Evolutionary conservation across 352 stramenopile species (phyloP).

Genomic region (Globisporangium nagaii): DNA sequence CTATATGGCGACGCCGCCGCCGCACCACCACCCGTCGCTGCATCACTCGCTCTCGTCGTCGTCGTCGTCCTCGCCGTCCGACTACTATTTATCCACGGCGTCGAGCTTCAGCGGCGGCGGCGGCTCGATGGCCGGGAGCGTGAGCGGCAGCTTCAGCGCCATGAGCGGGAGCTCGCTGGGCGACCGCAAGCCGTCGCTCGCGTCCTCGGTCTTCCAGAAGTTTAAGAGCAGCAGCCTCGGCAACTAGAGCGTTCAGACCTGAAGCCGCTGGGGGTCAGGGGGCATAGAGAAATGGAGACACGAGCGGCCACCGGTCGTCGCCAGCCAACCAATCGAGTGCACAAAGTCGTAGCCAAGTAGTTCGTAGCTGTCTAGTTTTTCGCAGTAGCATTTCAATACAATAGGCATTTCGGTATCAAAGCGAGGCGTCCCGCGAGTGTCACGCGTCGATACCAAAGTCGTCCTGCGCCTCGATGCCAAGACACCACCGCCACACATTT

Average conservation of each 20-base stretch:
- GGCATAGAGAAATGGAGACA: too few relatives aligned
- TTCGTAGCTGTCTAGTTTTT: too few relatives aligned
- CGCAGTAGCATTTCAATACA: too few relatives aligned
- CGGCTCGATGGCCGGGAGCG: neutral
- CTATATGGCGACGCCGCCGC: conserved; percentile 8
- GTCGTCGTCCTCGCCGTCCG: conserved; percentile 26
- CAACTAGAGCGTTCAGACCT: neutral
- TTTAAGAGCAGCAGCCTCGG: conserved; percentile 37
- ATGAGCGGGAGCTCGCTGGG: conserved; percentile 12
- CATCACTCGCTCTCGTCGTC: conserved; percentile 12
- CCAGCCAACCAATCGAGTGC: too few relatives aligned
- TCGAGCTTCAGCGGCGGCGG: conserved; percentile 19
- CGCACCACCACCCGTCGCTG: conserved; percentile 3
- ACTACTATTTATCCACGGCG: conserved; percentile 39
- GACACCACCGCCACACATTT: too few relatives aligned
- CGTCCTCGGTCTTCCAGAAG: conserved; percentile 49
- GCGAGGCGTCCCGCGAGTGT: too few relatives aligned
- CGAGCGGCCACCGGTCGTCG: too few relatives aligned
- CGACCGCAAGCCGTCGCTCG: conserved; percentile 47
- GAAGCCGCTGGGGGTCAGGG: too few relatives aligned
- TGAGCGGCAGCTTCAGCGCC: neutral
- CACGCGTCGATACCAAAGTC: too few relatives aligned
- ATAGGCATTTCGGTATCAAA: too few relatives aligned
- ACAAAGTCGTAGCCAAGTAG: too few relatives aligned
- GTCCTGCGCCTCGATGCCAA: too few relatives aligned